Evolutionary conservation across 768 basidiomycete genomes (phyloP), one percentile per base, ranked within the genome.

Genomic region (Agaricus bisporus): DNA sequence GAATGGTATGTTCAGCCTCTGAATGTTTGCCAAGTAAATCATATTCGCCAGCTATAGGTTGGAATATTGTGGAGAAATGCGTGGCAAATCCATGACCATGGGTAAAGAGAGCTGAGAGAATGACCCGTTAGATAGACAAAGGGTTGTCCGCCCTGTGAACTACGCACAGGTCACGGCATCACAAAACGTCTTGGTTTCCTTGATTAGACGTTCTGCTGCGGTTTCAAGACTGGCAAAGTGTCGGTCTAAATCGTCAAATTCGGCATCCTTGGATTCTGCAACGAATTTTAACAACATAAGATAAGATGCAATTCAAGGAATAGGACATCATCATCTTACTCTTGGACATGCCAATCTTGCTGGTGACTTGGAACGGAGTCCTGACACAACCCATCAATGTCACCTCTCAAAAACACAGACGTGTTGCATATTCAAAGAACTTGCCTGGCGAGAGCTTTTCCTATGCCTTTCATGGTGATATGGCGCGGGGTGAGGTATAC

Each of bases 331-430:
- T 38, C 29, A 56, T 58, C 82, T 73, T 65, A 95, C 95, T 95
- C 80, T 95, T 95, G 35, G 93, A 70, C 82, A 93, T 86, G 28
- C 97, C 97, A 61, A 88, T 85, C 74, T 85, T 90, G 63, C 80
- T 79, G 54, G 88, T 91, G 66, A 99, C 74, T 64, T 91, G 72
- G 71, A 94, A 92, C 63, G 97, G 97, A 51, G 95, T 94, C 64
- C 95, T 92, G 29, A 44, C n/a, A 15, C 37, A 55, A n/a, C n/a
- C 48, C 44, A 56, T 48, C 17, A 12, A 17, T 25, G 38, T 6
- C 15, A 39, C 12, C 35, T 38, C 12, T 2, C 15, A 39, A 32
- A 11, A 26, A 26, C 7, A 17, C 45, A 39, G 11, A 15, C 6
- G 28, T 7, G 5, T 4, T 41, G 41, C 49, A 4, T 11, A n/a